Base-by-base conservation (phyloP, 805 yeast genomes). In the Candida mattraensis region DNA sequence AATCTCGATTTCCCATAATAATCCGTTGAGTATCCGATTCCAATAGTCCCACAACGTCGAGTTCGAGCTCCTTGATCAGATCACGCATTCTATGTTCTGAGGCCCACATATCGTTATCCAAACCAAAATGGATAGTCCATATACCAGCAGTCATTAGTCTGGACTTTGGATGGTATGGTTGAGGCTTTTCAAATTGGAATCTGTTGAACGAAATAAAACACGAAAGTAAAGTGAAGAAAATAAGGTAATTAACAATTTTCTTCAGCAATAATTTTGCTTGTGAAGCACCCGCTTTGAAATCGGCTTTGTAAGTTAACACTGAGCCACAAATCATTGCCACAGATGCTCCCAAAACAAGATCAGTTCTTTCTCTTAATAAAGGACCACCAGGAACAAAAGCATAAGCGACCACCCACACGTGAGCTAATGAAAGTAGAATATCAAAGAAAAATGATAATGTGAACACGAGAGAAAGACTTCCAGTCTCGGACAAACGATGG, bases 101-200 rank as follows among this genome's bases (percentile, higher is more conserved):
- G 0, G 95, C 91, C 99, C 99, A 93, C 93, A 93, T 83, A 57
- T 88, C 96, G 60, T 93, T 93, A 60, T 93, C 99, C 33, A 93
- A 72, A 16, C 97, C 99, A 58, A 93, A 93, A 65, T 93, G 99
- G 46, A 93, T 82, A 15, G 98, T 91, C 99, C 99, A 93, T 43
- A 93, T 89, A 58, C 98, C 99, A 3, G 97, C 89, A 1, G 96
- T 88, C 51, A 93, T 75, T 4, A 86, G 59, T 48, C 80, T 75
- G 3, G 86, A 72, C n/a, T 70, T 70, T 10, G 87, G 80, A 50
- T 80, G 83, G 50, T 76, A 73, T 8, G 93, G 88, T 36, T 60
- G 60, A 10, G 89, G 88, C 20, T 78, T 79, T 11, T 62, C 65
- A 39, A 78, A 69, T 48, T 78, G 77, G 56, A 79, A 69, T 37